phyloP scores from a whole-genome alignment of 768 basidiomycete genomes.

The Tricholoma bakamatsutake region DNA sequence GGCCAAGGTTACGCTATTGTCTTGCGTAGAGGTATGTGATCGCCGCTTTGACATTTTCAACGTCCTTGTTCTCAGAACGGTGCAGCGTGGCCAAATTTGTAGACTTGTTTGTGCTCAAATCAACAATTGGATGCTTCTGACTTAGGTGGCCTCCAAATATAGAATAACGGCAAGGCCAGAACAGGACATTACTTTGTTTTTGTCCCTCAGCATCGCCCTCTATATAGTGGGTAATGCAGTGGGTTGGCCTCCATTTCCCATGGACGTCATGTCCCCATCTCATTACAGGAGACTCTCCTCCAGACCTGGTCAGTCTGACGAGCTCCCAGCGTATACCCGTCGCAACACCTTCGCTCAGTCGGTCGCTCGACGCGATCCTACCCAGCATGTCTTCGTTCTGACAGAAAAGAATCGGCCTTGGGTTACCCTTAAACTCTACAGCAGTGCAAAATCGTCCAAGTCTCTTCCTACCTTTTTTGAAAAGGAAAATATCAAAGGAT shows the following conservation, averaged over 20 bases:
- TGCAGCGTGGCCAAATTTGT: constrained; percentile 6
- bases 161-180: constrained; percentile 16
- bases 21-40: constrained; percentile 9
- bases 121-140: constrained; percentile 17
- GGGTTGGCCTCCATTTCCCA: constrained; percentile 16
- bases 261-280: constrained; percentile 46
- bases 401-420: constrained; percentile 37
- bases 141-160: constrained; percentile 11
- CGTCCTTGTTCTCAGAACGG: constrained; percentile 13
- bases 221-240: constrained; percentile 13
- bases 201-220: constrained; percentile 1
- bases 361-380: constrained; percentile 35
- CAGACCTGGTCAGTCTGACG: constrained; percentile 44
- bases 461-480: constrained; percentile 49
- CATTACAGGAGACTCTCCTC: constrained; percentile 44
- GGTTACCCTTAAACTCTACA: constrained; percentile 40
- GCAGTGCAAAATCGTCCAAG: constrained; percentile 47
- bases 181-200: constrained; percentile 27
- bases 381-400: constrained; percentile 41
- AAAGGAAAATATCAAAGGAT: constrained; percentile 47
- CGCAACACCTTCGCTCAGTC: constrained; percentile 39
- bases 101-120: constrained; percentile 10
- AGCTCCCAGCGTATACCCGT: constrained; percentile 45
- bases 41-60: not conserved
- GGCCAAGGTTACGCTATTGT: constrained; percentile 8